These are phyloP conservation scores for Gymnopus androsaceus DNA, from an alignment of 1,284 basidiomycete genomes.

Conservation along the genomic window DNA sequence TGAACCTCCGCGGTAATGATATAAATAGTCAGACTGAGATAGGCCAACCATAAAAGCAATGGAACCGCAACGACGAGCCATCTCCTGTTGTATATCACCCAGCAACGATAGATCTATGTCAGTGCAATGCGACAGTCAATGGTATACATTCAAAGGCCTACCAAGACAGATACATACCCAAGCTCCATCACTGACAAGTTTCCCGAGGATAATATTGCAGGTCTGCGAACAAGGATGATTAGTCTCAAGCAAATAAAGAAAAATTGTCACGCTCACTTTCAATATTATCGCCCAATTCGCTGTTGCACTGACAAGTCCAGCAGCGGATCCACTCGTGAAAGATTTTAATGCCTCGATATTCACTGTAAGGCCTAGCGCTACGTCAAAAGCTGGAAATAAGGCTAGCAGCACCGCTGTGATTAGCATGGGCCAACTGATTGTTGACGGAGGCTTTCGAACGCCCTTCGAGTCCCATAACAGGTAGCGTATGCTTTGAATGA, in stretches of 20 bases:
- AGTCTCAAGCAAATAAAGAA: background rate
- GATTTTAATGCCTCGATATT: conserved; percentile 14
- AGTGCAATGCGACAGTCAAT: background rate
- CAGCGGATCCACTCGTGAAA: conserved; percentile 11
- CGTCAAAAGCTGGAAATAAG: conserved; percentile 9
- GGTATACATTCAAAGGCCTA: background rate
- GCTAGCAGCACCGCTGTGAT: conserved; percentile 9
- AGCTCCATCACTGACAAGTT: conserved; percentile 16
- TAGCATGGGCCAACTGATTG: conserved; percentile 14
- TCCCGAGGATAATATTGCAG: conserved; percentile 3
- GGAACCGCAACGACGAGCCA: conserved; percentile 11
- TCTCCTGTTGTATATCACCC: conserved; percentile 8
- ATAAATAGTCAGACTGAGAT: conserved; percentile 1
- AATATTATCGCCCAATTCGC: conserved; percentile 15
- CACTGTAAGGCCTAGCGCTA: background rate
- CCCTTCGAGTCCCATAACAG: background rate
- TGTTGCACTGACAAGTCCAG: background rate
- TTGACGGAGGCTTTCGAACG: background rate
- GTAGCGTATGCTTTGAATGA: conserved; percentile 7
- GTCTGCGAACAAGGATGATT: conserved; percentile 1
- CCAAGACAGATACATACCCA: too few species aligned
- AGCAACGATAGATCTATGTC: conserved; percentile 18
- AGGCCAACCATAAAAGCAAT: conserved; percentile 13
- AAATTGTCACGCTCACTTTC: conserved; percentile 15
- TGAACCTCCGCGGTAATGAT: background rate